phyloP scores from a whole-genome alignment of 2,329 filamentous ascomycete species.

The Aspergillus sp. region DNA sequence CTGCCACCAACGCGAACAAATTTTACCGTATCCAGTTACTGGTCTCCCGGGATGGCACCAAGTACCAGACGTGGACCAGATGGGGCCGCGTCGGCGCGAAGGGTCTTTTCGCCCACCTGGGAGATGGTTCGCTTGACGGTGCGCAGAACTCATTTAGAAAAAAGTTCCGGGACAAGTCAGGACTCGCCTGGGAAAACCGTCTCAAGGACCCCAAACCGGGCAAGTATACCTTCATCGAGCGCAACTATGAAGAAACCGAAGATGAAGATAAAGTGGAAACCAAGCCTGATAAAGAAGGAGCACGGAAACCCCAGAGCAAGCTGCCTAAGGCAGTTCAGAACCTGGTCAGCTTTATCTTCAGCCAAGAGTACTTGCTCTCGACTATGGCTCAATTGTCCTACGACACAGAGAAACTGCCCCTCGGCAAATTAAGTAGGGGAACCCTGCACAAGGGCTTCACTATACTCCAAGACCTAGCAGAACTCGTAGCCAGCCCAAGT shows the following conservation, averaged over 20 bases:
- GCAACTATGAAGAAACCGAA: slow-evolving; percentile 65
- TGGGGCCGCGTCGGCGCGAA: slow-evolving; percentile 73
- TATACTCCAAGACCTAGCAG: slow-evolving; percentile 71
- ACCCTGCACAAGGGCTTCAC: slow-evolving; percentile 76
- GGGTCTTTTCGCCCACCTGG: slow-evolving; percentile 47
- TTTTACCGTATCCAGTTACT: slow-evolving; percentile 74
- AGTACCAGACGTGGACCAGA: slow-evolving; percentile 68
- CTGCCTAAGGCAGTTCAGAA: slow-evolving; percentile 62
- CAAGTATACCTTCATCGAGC: slow-evolving; percentile 77
- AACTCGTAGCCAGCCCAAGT: slow-evolving; percentile 57
- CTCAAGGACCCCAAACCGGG: slow-evolving; percentile 50
- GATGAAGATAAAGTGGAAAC: slow-evolving; percentile 43
- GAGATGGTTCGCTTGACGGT: slow-evolving; percentile 34
- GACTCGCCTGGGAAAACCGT: slow-evolving; percentile 52
- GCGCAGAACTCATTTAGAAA: slow-evolving; percentile 51
- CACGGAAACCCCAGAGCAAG: slow-evolving; percentile 53
- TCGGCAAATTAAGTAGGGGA: slow-evolving; percentile 79
- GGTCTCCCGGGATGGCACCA: slow-evolving; percentile 14
- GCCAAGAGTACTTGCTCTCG: slow-evolving; percentile 67
- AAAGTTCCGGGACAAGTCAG: slow-evolving; percentile 60
- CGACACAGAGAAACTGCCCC: slow-evolving; percentile 67
- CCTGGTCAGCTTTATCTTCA: slow-evolving; percentile 81
- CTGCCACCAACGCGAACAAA: slow-evolving; percentile 74
- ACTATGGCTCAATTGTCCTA: slow-evolving; percentile 48
- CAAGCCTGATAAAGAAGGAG: slow-evolving; percentile 37